A percentile compares a stretch with the other conserved stretches of the same genome.
Evolutionary conservation across 2,329 filamentous ascomycete genomes (phyloP).

Genomic region (Helminthosporium solani): DNA sequence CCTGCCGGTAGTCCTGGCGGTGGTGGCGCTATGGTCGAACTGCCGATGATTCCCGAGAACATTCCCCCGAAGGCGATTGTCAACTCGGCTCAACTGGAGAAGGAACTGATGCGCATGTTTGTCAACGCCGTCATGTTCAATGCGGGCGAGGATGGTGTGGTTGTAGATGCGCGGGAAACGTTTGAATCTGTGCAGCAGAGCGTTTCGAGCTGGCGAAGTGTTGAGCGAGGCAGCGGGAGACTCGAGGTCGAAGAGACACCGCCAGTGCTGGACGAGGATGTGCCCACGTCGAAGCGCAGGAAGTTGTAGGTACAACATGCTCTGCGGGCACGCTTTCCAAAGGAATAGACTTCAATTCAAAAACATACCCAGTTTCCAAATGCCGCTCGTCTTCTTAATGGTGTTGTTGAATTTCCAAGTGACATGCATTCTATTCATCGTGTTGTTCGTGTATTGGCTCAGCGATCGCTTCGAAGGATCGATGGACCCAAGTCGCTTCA

Average conservation of each 20-base stretch:
- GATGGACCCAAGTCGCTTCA: too few relatives aligned
- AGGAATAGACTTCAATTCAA: background rate
- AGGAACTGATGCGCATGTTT: slow-evolving; percentile 94
- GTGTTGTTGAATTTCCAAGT: too few relatives aligned
- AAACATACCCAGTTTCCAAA: background rate
- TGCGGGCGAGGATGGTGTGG: slow-evolving; percentile 83
- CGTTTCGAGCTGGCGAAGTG: slow-evolving; percentile 72
- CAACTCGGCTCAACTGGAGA: slow-evolving; percentile 88
- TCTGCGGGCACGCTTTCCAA: background rate
- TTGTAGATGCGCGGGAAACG: slow-evolving; percentile 86
- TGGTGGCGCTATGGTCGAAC: slow-evolving; percentile 41
- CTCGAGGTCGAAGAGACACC: slow-evolving; percentile 36
- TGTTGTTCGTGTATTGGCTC: too few relatives aligned
- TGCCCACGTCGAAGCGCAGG: slow-evolving; percentile 26
- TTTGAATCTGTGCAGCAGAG: slow-evolving; percentile 81
- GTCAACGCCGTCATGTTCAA: slow-evolving; percentile 99
- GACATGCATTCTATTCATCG: too few relatives aligned
- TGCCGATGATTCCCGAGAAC: slow-evolving; percentile 73
- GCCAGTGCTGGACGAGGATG: slow-evolving; percentile 26
- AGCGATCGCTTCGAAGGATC: too few relatives aligned
- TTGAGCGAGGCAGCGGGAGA: slow-evolving; percentile 52
- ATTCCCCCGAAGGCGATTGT: slow-evolving; percentile 87
- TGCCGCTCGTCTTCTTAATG: too few relatives aligned
- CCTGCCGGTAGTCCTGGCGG: slow-evolving; percentile 62
- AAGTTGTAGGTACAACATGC: slow-evolving; percentile 17